phyloP scores from a whole-genome alignment of 1,284 basidiomycete species.

The Marasmius fiardii region DNA sequence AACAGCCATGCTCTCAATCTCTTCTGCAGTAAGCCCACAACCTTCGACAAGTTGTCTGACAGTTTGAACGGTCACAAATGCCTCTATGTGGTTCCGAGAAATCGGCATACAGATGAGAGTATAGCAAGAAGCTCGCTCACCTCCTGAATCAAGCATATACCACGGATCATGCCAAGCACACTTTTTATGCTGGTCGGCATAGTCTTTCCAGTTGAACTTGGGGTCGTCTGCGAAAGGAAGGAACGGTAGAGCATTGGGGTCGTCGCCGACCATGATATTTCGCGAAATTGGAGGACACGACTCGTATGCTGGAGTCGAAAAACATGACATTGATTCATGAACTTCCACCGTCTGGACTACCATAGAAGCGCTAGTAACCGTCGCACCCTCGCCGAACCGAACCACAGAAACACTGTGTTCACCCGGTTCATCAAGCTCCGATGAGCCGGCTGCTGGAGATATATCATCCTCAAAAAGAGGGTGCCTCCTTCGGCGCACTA shows the following conservation, averaged over 20 bases:
- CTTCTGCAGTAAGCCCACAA: constrained; percentile 30
- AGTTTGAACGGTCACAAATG: constrained; percentile 43
- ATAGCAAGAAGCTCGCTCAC: constrained; percentile 32
- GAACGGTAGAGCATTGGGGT: constrained; percentile 50
- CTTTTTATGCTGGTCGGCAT: constrained; percentile 38
- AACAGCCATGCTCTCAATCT: constrained; percentile 40
- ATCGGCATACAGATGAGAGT: constrained; percentile 3
- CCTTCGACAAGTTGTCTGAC: constrained; percentile 33
- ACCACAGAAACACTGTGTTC: neutral
- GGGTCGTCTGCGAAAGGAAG: constrained; percentile 57
- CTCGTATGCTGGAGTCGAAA: constrained; percentile 35
- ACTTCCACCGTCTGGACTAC: neutral
- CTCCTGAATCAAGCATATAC: constrained; percentile 38
- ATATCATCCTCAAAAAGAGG: neutral
- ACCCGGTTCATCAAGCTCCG: neutral
- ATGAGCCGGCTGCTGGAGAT: neutral
- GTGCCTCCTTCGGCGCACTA: neutral
- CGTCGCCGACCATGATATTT: constrained; percentile 53
- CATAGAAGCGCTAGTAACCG: neutral
- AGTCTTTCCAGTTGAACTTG: constrained; percentile 36
- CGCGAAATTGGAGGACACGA: constrained; percentile 43
- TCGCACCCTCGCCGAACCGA: neutral
- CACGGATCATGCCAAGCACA: constrained; percentile 43
- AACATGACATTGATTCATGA: constrained; percentile 27
- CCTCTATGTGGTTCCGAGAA: constrained; percentile 29